These are phyloP conservation scores for Mallotus japonicus DNA, from an alignment of 441 rosid species.

Conservation along the genomic window DNA sequence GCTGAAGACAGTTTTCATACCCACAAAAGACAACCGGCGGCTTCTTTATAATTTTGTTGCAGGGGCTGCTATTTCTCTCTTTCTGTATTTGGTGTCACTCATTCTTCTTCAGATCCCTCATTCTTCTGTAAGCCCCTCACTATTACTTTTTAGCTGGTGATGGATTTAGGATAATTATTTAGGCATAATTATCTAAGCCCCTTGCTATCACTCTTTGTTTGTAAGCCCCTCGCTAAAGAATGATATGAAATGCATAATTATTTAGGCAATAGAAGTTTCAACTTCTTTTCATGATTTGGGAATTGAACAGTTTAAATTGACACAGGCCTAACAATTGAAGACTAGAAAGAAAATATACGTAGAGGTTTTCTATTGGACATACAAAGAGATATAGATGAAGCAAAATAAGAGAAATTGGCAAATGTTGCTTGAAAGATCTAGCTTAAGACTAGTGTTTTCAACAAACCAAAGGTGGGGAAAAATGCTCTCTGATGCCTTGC, in stretches of 20 bases:
- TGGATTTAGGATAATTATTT: neutral
- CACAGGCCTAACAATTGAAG: slow-evolving; percentile 32
- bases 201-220: too few relatives aligned
- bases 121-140: slow-evolving; percentile 40
- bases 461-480: slow-evolving; percentile 23
- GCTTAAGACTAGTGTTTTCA: slow-evolving; percentile 19
- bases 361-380: slow-evolving; percentile 13
- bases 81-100: slow-evolving; percentile 54
- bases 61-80: slow-evolving; percentile 53
- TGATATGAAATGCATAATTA: slow-evolving; percentile 4
- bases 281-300: neutral
- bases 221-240: slow-evolving; percentile 36
- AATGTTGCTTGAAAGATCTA: slow-evolving; percentile 16
- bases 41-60: slow-evolving; percentile 63
- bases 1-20: slow-evolving; percentile 69
- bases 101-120: slow-evolving; percentile 81
- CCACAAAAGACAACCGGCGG: slow-evolving; percentile 63
- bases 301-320: slow-evolving; percentile 1
- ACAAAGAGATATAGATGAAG: slow-evolving; percentile 25
- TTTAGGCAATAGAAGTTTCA: neutral
- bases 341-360: slow-evolving; percentile 1
- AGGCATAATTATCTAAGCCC: too few relatives aligned
- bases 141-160: slow-evolving; percentile 2
- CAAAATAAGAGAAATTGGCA: slow-evolving; percentile 31
- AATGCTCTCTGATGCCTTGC: slow-evolving; percentile 11